Percentiles rank a stretch among this genome's conserved stretches.
Conservation (phyloP, 495 filamentous ascomycete genomes). For the Talaromyces ruber region DNA sequence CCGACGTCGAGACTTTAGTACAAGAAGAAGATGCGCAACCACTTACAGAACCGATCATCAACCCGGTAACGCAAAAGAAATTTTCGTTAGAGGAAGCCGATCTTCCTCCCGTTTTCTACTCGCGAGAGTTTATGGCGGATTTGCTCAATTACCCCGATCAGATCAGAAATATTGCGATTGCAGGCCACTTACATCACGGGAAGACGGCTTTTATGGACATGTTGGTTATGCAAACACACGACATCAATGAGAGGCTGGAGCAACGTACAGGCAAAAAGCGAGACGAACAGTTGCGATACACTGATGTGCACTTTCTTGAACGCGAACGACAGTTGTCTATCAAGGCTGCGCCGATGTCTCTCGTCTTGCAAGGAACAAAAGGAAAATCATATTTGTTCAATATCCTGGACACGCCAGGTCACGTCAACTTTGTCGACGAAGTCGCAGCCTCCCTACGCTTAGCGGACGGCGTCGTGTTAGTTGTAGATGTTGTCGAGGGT, state of each 20-base stretch:
- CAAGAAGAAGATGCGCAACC: constrained; percentile 97
- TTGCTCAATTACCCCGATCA: constrained; percentile 94
- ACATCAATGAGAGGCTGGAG: constrained; percentile 66
- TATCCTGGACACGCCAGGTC: constrained; percentile 90
- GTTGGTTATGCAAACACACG: constrained; percentile 91
- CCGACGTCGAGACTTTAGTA: constrained; percentile 89
- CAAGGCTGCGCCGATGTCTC: constrained; percentile 89
- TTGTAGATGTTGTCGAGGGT: constrained; percentile 97
- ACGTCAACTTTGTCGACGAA: constrained; percentile 98
- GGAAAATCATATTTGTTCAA: constrained; percentile 96
- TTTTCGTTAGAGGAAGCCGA: constrained; percentile 89
- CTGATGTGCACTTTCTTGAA: constrained; percentile 83
- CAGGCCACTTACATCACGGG: constrained; percentile 91
- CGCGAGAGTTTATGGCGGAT: constrained; percentile 89
- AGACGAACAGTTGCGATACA: constrained; percentile 91
- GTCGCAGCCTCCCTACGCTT: constrained; percentile 81
- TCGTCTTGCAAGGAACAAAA: constrained; percentile 77
- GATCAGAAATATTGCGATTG: constrained; percentile 84
- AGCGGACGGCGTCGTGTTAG: constrained; percentile 83
- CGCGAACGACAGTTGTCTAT: constrained; percentile 86
- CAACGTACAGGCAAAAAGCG: constrained; percentile 71
- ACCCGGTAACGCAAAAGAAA: constrained; percentile 88
- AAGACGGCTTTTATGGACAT: constrained; percentile 99
- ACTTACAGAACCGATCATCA: constrained; percentile 85
- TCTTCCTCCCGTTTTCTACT: constrained; percentile 78